phyloP scores from a whole-genome alignment of 495 filamentous ascomycete species.

The Annulohypoxylon stygium region DNA sequence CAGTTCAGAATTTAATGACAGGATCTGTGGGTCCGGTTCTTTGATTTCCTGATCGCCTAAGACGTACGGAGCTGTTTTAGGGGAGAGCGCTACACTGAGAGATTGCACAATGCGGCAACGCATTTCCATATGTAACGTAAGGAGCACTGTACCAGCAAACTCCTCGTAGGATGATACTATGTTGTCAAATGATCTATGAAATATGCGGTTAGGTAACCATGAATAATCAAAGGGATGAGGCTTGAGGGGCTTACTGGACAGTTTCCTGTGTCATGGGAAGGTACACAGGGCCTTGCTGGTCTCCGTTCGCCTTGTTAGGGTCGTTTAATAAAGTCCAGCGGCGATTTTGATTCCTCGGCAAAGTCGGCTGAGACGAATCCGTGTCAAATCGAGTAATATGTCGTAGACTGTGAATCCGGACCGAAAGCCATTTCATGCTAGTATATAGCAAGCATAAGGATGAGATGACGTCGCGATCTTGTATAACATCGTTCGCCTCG shows the following conservation, averaged over 20 bases:
- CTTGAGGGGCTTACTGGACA: slow-evolving; percentile 68
- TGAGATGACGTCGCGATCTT: slow-evolving; percentile 85
- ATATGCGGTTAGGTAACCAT: slow-evolving; percentile 42
- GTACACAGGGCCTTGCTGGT: slow-evolving; percentile 72
- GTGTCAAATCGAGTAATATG: slow-evolving; percentile 73
- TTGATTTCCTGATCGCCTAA: slow-evolving; percentile 79
- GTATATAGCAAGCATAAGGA: slow-evolving; percentile 90
- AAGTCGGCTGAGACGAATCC: slow-evolving; percentile 62
- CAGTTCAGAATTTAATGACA: slow-evolving; percentile 83
- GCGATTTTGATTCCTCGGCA: slow-evolving; percentile 66
- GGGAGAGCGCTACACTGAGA: slow-evolving; percentile 66
- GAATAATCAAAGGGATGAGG: background rate
- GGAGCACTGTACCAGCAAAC: slow-evolving; percentile 79
- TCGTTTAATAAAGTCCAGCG: slow-evolving; percentile 87
- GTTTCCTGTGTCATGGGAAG: slow-evolving; percentile 91
- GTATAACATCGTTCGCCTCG: slow-evolving; percentile 84
- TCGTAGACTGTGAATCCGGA: slow-evolving; percentile 79
- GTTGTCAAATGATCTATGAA: slow-evolving; percentile 79
- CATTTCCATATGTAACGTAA: slow-evolving; percentile 88
- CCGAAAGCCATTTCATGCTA: slow-evolving; percentile 97
- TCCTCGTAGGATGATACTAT: slow-evolving; percentile 83
- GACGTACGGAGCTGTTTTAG: slow-evolving; percentile 74
- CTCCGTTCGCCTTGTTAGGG: slow-evolving; percentile 59
- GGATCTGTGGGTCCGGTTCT: slow-evolving; percentile 81
- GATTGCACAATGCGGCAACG: slow-evolving; percentile 83